Evolutionary conservation across 1,284 basidiomycete species (phyloP), one percentile per base, ranked within the genome.

Genomic region (Thelephora terrestris): DNA sequence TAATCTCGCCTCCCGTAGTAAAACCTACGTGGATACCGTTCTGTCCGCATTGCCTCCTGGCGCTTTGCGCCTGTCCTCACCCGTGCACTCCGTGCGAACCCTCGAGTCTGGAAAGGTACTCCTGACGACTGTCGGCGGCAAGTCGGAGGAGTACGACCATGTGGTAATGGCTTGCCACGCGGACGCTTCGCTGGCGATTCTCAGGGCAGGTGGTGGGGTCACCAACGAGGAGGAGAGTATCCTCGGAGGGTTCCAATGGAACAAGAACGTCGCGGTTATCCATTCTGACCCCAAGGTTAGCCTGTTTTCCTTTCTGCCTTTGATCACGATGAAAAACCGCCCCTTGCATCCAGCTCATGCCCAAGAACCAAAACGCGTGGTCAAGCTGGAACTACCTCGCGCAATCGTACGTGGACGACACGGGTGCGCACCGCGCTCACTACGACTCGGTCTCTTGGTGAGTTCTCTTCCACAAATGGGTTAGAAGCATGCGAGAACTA

Each of bases 91-190:
- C 2, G 56, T 77, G 27, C 54, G 46, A 14, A 46, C 45, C 16
- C 44, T 29, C 17, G 49, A 32, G 16, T 18, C 50, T 10, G 40
- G 54, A 7, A 57, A 64, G 36, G 67, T 80, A 18, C 50, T 65
- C 4, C 56, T 85, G 5, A 69, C 64, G 10, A 77, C 75, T 0
- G 60, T 61, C 14, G 59, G 63, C 10, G 78, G 76, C 1, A 58
- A 63, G 21, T 62, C 64, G 14, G 58, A 68, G 12, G 53, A 55
- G 7, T 91, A 79, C 59, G 87, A 91, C 63, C 79, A 83, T 58
- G 81, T 92, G 47, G 82, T 91, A 43, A 65, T 92, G 35, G 85
- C 87, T 2, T 82, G 75, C 46, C 88, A 91, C 57, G 84, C 86
- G 0, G 82, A 91, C 57, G 74, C 76, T 0, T 75, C 79, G 0